Percentiles rank a stretch among this genome's conserved stretches.
Evolutionary conservation across 768 basidiomycete species (phyloP).

Genomic region (Leccinellum rugosiceps): DNA sequence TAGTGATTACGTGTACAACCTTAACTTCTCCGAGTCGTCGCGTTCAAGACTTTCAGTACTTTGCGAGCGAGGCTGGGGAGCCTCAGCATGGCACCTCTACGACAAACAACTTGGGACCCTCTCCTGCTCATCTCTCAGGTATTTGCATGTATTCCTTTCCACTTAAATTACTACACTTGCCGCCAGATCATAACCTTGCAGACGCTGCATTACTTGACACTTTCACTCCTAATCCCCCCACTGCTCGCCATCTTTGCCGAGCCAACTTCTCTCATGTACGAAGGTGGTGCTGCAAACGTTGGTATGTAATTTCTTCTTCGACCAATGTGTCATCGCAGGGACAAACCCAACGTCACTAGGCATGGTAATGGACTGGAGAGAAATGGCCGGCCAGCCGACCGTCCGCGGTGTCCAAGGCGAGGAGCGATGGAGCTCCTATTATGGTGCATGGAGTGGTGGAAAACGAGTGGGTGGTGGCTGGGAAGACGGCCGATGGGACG

Average conservation of each 20-base stretch:
- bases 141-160: constrained; percentile 7
- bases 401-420: constrained; percentile 62
- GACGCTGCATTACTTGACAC: constrained; percentile 88
- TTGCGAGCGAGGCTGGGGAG: not conserved
- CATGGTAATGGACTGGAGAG: constrained; percentile 97
- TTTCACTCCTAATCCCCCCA: constrained; percentile 79
- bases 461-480: constrained; percentile 62
- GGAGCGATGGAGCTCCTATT: constrained; percentile 61
- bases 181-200: constrained; percentile 88
- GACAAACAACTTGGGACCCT: constrained; percentile 80
- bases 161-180: not conserved
- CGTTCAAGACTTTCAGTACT: not conserved
- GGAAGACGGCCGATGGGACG: constrained; percentile 55
- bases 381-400: constrained; percentile 86
- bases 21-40: not conserved
- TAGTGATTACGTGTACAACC: constrained; percentile 13
- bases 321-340: not conserved
- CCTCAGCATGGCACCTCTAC: constrained; percentile 34
- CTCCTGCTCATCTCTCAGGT: constrained; percentile 85
- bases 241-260: constrained; percentile 75
- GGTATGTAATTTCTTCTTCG: constrained; percentile 42
- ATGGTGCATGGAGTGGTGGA: constrained; percentile 80
- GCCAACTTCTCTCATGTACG: constrained; percentile 61
- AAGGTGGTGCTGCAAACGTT: constrained; percentile 77
- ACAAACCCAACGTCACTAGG: constrained; percentile 37